Percentiles rank a stretch among this genome's conserved stretches.
Evolutionary conservation across 2,329 filamentous ascomycete genomes (phyloP).

Genomic region (Diplocarpon rosae): DNA sequence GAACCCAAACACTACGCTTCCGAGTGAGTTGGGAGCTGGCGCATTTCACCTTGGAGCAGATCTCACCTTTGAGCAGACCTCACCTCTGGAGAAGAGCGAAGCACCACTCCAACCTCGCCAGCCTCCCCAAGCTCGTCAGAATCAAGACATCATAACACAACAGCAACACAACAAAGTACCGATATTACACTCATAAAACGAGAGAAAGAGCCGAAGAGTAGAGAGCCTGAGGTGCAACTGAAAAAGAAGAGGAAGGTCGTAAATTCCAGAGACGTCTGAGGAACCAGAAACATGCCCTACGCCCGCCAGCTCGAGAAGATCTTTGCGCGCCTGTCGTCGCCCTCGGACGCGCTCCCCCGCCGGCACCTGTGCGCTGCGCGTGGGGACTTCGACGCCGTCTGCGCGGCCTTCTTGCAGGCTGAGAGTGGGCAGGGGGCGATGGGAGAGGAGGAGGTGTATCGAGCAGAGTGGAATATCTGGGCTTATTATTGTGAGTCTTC

Average conservation of each 20-base stretch:
- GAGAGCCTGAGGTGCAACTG: not conserved
- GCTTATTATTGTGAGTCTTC: constrained; percentile 5
- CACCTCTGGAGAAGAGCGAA: no score
- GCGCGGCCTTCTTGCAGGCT: constrained; percentile 2
- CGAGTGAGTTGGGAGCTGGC: no score
- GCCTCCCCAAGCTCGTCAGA: no score
- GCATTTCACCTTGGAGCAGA: no score
- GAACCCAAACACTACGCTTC: no score
- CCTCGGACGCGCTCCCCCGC: not conserved
- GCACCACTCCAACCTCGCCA: no score
- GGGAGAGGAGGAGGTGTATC: not conserved
- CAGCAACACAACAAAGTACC: no score
- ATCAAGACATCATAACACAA: no score
- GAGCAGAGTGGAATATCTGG: constrained; percentile 3
- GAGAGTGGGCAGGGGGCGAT: not conserved
- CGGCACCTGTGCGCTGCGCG: not conserved
- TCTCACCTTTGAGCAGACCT: no score
- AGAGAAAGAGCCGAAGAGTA: not conserved
- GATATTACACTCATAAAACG: no score
- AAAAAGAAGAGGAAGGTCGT: not conserved
- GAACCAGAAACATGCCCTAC: not conserved
- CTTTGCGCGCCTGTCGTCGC: not conserved
- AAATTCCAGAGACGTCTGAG: not conserved
- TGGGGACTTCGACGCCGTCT: not conserved
- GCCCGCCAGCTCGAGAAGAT: not conserved